Evolutionary conservation across 2,329 filamentous ascomycete species (phyloP), one percentile per base, ranked within the genome.

Genomic region (Dendrostoma leiphaemia): DNA sequence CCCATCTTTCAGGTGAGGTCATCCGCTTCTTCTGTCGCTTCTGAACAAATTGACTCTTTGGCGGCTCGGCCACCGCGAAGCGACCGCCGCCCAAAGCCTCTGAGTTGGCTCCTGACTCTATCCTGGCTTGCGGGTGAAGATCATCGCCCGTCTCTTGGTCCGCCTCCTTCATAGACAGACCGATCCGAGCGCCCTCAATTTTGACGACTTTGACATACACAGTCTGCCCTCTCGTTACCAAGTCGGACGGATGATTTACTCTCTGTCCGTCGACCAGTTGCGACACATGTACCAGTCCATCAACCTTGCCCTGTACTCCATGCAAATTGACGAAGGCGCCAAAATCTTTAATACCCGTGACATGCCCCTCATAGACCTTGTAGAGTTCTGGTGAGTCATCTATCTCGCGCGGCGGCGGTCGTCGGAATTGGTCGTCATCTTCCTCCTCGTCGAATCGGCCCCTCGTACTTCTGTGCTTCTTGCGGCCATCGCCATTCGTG

Each of bases 1-100:
- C 94, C 93, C 94, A 99, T 66, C 94, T 79, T 68, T 99, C 94
- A 1, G 94, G 94, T 13, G 93, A 97, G 0, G 93, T 97, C 86
- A 97, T 87, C 49, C 94, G 82, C 75, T 99, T 99, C 69, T 90
- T 91, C 52, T 87, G 87, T 43, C 79, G 81, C 61, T 79, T 75
- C 28, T 78, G 78, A 35, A 82, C 79, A 38, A 76, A 78, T 63
- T 89, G 85, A 56, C 90, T 82, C 13, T 88, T 80, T 2, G 85
- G 67, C 60, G 48, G 68, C 64, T 67, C 70, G 64, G 9, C 63
- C 57, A 38, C 62, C 19, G 32, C 71, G 70, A n/a, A 71, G 74
- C 48, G 68, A 8, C 47, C 43, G 15, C 53, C 53, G 9, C 92
- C 89, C 5, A 97, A 74, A 2, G 84, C 84, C 66, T 93, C 86